Percentiles rank a stretch among this genome's conserved stretches.
Evolutionary conservation across 2,329 filamentous ascomycete genomes (phyloP).

Genomic region (Aotearoamyces nothofagi): DNA sequence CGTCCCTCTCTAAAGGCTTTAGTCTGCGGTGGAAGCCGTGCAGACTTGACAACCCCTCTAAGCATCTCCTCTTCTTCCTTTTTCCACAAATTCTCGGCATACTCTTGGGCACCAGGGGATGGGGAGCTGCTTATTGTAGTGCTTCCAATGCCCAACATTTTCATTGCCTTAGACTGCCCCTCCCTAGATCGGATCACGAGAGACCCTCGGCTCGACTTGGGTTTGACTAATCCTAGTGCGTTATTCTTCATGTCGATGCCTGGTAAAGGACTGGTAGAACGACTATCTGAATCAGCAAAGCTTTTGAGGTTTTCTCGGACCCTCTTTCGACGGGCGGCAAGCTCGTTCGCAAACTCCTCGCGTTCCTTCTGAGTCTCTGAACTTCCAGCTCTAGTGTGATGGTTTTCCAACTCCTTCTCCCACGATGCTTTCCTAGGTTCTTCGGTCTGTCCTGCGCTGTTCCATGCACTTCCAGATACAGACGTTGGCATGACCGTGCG

Average conservation of each 20-base stretch:
- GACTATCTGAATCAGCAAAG: conserved; percentile 48
- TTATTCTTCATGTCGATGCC: conserved; percentile 29
- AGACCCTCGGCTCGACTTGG: conserved; percentile 54
- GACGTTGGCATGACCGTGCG: too few relatives aligned
- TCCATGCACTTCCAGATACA: conserved; percentile 6
- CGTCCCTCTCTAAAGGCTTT: conserved; percentile 17
- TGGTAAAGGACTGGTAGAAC: conserved; percentile 21
- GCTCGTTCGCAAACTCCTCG: conserved; percentile 58
- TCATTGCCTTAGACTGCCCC: conserved; percentile 38
- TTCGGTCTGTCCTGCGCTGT: conserved; percentile 5
- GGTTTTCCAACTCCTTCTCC: conserved; percentile 15
- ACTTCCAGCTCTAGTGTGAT: conserved; percentile 31
- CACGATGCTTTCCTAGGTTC: conserved; percentile 9
- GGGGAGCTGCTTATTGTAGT: conserved; percentile 25
- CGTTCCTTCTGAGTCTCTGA: conserved; percentile 37
- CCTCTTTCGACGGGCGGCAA: conserved; percentile 53
- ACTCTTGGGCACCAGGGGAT: conserved; percentile 22
- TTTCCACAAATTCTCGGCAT: conserved; percentile 13
- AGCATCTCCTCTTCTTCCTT: conserved; percentile 14
- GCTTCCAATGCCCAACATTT: conserved; percentile 41
- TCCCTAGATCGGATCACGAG: conserved; percentile 32
- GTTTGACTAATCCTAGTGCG: conserved; percentile 46
- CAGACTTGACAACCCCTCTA: conserved; percentile 4
- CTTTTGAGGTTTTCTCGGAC: conserved; percentile 61
- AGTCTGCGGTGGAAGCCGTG: conserved; percentile 10